Evolutionary conservation across 331 rosid genomes (phyloP).

Genomic region (Saraca asoca): DNA sequence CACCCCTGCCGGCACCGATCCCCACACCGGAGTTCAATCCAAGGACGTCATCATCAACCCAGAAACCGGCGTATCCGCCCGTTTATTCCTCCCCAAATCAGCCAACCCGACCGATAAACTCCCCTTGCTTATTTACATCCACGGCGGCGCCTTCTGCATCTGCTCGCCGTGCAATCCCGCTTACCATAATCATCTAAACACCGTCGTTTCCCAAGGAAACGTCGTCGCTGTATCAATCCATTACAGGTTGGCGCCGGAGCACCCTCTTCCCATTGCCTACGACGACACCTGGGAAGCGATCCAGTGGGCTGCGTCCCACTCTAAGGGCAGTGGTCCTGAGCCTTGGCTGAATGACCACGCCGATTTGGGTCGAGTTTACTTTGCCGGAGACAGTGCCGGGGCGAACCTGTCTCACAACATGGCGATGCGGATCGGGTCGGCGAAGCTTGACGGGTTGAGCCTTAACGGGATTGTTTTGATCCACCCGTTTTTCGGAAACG

Average conservation of each 20-base stretch:
- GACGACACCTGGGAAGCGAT: constrained; percentile 66
- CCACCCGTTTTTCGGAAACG: constrained; percentile 57
- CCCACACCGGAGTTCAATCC: constrained; percentile 42
- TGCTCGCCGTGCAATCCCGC: constrained; percentile 41
- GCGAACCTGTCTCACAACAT: constrained; percentile 54
- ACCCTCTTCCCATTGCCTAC: constrained; percentile 53
- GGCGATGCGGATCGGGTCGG: constrained; percentile 19
- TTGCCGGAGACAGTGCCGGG: constrained; percentile 78
- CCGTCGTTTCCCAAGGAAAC: constrained; percentile 42
- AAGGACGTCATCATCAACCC: constrained; percentile 58
- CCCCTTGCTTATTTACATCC: constrained; percentile 60
- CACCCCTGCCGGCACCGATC: constrained; percentile 34
- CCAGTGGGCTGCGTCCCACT: constrained; percentile 50
- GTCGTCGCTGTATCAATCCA: constrained; percentile 48
- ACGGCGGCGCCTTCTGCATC: constrained; percentile 66
- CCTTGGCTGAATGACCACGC: constrained; percentile 56
- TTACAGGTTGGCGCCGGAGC: constrained; percentile 70
- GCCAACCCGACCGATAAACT: constrained; percentile 32
- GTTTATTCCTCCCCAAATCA: constrained; percentile 54
- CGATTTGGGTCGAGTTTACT: constrained; percentile 39
- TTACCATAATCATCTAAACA: constrained; percentile 47
- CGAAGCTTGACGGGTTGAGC: constrained; percentile 29
- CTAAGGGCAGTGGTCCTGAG: constrained; percentile 40
- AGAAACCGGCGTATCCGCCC: constrained; percentile 43
- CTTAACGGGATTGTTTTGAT: constrained; percentile 46